Evolutionary conservation across 1,284 basidiomycete genomes (phyloP).

Genomic region (Meira nashicola): DNA sequence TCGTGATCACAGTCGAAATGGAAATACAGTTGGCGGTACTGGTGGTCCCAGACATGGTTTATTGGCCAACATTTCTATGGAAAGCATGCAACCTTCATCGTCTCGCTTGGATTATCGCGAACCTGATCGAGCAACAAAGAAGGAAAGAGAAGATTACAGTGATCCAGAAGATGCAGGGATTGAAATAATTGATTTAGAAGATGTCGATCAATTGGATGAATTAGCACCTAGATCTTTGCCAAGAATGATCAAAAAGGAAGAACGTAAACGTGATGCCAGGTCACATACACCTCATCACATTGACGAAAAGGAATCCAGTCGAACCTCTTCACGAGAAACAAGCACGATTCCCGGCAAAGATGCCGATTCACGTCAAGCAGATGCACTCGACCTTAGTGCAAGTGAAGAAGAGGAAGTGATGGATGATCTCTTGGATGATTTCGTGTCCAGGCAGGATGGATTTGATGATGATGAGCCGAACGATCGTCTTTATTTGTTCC

Average conservation of each 20-base stretch:
- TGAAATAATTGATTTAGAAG: constrained; percentile 68
- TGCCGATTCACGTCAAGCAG: constrained; percentile 61
- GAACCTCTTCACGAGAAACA: not conserved
- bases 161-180: constrained; percentile 35
- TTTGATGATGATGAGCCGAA: constrained; percentile 26
- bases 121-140: constrained; percentile 25
- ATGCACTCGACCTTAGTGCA: constrained; percentile 74
- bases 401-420: constrained; percentile 79
- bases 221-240: constrained; percentile 77
- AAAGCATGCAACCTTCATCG: constrained; percentile 21
- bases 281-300: not conserved
- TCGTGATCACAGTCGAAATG: constrained; percentile 55
- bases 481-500: constrained; percentile 79
- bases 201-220: constrained; percentile 74
- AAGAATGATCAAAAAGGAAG: constrained; percentile 54
- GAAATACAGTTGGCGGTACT: constrained; percentile 80
- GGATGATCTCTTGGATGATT: constrained; percentile 78
- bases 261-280: constrained; percentile 28
- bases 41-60: constrained; percentile 67
- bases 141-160: constrained; percentile 30
- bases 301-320: not conserved
- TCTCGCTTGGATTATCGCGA: constrained; percentile 26
- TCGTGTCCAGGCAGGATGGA: constrained; percentile 51
- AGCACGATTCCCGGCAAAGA: constrained; percentile 16
- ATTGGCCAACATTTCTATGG: constrained; percentile 62